Conservation (phyloP, 2,329 filamentous ascomycete genomes). For the Phialemonium atrogriseum region DNA sequence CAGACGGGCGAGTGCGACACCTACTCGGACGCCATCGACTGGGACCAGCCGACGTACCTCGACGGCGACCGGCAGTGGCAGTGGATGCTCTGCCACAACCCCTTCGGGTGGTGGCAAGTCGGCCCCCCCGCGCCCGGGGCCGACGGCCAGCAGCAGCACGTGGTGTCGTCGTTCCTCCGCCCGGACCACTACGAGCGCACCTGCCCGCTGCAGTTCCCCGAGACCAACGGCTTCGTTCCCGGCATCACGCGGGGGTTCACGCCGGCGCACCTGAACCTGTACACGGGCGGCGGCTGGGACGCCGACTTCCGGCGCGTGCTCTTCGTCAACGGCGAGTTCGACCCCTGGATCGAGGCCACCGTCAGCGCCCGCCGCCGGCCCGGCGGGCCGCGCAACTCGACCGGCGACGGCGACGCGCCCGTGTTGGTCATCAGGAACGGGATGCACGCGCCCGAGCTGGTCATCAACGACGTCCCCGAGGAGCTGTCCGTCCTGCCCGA, state of each 20-base stretch:
- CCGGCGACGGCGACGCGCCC: not conserved
- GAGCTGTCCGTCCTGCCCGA: not conserved
- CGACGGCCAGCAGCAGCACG: conserved; percentile 11
- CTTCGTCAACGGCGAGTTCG: conserved; percentile 19
- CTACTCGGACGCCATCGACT: conserved; percentile 21
- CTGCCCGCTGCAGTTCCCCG: conserved; percentile 31
- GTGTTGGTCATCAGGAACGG: not conserved
- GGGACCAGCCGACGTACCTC: conserved; percentile 29
- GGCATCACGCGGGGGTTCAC: conserved; percentile 11
- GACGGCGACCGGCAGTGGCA: conserved; percentile 30
- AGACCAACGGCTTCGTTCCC: conserved; percentile 16
- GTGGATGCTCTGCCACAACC: conserved; percentile 40
- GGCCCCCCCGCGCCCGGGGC: conserved; percentile 28
- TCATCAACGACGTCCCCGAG: not conserved
- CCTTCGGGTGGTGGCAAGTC: conserved; percentile 18
- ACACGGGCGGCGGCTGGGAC: conserved; percentile 18
- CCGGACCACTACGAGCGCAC: conserved; percentile 21
- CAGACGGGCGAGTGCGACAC: conserved; percentile 29
- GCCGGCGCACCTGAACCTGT: conserved; percentile 12
- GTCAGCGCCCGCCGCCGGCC: not conserved
- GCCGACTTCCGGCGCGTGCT: conserved; percentile 15
- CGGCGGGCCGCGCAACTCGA: not conserved
- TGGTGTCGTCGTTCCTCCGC: conserved; percentile 10
- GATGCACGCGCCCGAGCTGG: not conserved
- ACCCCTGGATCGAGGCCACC: conserved; percentile 14